These are phyloP conservation scores for Neurospora discreta DNA, from an alignment of 495 filamentous ascomycete genomes.

Conservation along the genomic window DNA sequence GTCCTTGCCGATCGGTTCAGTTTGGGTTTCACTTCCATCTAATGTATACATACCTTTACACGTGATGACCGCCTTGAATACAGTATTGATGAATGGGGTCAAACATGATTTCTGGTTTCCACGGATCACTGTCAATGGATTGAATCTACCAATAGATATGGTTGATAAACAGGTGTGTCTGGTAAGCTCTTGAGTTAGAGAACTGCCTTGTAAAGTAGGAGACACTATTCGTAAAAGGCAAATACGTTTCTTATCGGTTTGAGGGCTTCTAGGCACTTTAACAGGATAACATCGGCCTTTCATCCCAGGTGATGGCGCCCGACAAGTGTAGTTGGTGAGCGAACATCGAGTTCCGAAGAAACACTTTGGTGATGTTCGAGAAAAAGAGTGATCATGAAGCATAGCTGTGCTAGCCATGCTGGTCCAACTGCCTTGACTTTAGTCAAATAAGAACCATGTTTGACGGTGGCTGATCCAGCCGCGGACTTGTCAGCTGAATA, in stretches of 20 bases:
- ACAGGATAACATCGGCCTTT: neutral
- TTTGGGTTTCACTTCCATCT: neutral
- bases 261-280: neutral
- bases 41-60: too few relatives aligned
- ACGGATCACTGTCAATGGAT: neutral
- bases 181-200: neutral
- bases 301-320: neutral
- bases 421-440: neutral
- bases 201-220: neutral
- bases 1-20: neutral
- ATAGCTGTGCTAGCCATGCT: too few relatives aligned
- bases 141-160: neutral
- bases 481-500: neutral
- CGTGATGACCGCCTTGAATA: neutral
- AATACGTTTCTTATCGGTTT: neutral
- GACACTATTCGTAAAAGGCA: neutral
- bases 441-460: neutral
- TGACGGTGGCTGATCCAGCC: neutral
- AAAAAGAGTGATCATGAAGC: neutral
- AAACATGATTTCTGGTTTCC: neutral
- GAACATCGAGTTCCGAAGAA: neutral
- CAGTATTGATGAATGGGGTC: neutral
- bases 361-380: neutral
- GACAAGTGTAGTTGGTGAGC: neutral
- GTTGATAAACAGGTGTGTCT: neutral